Base-by-base conservation (phyloP, 768 basidiomycete genomes). In the Trametes sanguinea region DNA sequence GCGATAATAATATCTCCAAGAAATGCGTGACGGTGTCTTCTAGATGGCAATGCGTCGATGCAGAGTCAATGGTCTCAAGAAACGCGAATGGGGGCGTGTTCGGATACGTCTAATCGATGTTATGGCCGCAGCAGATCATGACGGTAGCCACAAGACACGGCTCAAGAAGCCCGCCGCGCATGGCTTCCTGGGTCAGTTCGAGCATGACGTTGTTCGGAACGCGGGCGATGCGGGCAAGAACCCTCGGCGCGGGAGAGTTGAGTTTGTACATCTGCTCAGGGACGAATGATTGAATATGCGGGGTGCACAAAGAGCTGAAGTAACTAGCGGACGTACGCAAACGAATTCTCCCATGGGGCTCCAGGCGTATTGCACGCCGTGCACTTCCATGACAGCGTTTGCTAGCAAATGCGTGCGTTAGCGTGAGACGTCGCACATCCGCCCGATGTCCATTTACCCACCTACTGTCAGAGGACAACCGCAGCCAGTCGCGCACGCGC, bases 51-150 rank as follows among this genome's bases (percentile, higher is more conserved):
- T 32, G 27, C 30, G 30, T 8, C 30, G 29, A 9, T 30, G 27
- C 48, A 14, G 7, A 32, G 27, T 13, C 22, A 32, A 32, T 29
- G 27, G 11, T 6, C 29, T 4, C 22, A 9, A n/a, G 50, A 11
- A 27, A 22, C 22, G 22, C 14, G 39, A 32, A 0, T 6, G 56
- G 39, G 13, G 22, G 11, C 35, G 35, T 22, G 22, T 22, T n/a
- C 27, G 30, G 27, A 2, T 27, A 2, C 6, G 33, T 51, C 65
- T 56, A 88, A 65, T 88, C 87, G 27, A 89, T 83, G 72, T 77
- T 83, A 57, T 80, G 81, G n/a, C 87, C 87, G 52, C 78, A 85
- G 60, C 83, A 83, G 46, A 89, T 75, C 27, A 89, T 74, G 5
- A 83, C 66, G 0, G 83, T 78, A 0, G 83, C 85, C 9, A 83